Conservation (phyloP, 306 rosid genomes). For the Senna tora region DNA sequence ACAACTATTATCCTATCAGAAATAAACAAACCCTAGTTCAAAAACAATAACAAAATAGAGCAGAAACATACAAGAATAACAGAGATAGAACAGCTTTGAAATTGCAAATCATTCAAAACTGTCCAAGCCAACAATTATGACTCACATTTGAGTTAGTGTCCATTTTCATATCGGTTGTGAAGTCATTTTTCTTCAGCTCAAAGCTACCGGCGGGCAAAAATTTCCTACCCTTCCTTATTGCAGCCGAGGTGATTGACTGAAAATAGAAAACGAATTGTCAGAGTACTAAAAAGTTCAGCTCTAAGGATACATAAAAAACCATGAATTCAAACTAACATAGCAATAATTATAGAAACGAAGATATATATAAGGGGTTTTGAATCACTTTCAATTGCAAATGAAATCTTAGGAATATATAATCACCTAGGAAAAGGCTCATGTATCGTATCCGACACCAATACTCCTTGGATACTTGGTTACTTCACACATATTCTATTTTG, state of each 20-base stretch:
- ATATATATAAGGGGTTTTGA: not conserved
- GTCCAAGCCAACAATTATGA: not conserved
- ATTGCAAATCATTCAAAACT: constrained; percentile 1
- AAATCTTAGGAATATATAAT: not conserved
- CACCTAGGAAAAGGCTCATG: no score
- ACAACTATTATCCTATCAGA: not conserved
- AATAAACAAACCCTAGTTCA: not conserved
- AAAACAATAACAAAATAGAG: not conserved
- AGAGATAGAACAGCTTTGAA: not conserved
- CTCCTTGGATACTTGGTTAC: no score
- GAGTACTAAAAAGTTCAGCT: not conserved
- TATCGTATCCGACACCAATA: no score
- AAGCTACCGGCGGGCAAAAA: constrained; percentile 77
- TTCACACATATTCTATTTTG: no score
- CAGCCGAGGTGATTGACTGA: constrained; percentile 85
- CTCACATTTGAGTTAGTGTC: constrained; percentile 89
- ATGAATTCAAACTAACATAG: constrained; percentile 2
- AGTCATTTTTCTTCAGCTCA: constrained; percentile 87
- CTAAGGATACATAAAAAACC: not conserved
- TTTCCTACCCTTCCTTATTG: constrained; percentile 75
- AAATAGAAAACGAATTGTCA: constrained; percentile 28
- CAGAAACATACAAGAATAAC: not conserved
- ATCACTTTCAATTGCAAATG: constrained; percentile 3
- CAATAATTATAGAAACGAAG: not conserved
- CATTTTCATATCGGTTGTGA: constrained; percentile 89